Base-by-base conservation (phyloP, 176 grass and related monocot genomes). In the Oryza meyeriana region DNA sequence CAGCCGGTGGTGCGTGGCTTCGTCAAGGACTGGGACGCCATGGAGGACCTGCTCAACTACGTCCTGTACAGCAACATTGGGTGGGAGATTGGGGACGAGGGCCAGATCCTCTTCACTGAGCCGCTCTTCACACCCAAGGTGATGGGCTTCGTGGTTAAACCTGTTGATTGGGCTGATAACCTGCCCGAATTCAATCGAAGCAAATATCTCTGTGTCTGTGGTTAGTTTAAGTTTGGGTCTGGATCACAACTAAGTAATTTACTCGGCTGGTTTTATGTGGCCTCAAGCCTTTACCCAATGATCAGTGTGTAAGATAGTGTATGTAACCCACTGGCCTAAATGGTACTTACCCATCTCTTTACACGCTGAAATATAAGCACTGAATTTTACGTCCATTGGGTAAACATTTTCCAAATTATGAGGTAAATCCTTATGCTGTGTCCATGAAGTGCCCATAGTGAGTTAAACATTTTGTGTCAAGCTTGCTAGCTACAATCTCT, bases 51-150 rank as follows among this genome's bases (percentile, higher is more conserved):
- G 35, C 91, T 99, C 45, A 87, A 71, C 55, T 90, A 94, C 80
- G 93, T 95, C 36, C 86, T 99, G 42, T 99, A 99, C 75, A 78
- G 87, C 13, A 89, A 90, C 87, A 88, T 99, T 47, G 96, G 96
- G 22, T 99, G 96, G 96, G 96, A 99, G 89, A 93, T 90, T 61
- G 96, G 96, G 62, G 96, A 99, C 6, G 96, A 99, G 90, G 96
- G 96, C 40, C 96, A 99, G 68, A 94, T 99, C 78, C 85, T 99
- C 79, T 99, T 95, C 69, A 95, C 96, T 0, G 85, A 99, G 71
- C 96, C 96, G 16, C 93, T 94, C 33, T 94, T 93, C 77, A 99
- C 91, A n/a, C 89, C 96, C 20, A 99, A 99, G 96, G 96, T 92
- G 50, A 69, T 29, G 25, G 0, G 5, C 65, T 57, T 31, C 10